Base-by-base conservation (phyloP, 495 filamentous ascomycete species). In the Staphylotrichum tortipilum region DNA sequence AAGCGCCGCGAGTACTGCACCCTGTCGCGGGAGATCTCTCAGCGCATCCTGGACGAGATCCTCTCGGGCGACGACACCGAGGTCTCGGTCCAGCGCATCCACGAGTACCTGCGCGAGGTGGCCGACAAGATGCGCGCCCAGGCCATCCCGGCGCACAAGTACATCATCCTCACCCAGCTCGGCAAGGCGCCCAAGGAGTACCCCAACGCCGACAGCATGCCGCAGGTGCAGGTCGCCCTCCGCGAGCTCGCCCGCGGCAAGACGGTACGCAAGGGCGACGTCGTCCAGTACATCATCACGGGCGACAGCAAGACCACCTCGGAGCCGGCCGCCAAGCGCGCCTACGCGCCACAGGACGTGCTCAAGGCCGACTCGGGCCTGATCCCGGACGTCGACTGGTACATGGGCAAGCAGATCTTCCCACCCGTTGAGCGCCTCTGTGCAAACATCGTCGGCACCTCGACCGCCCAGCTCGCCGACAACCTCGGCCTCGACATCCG, bases 391-490 rank as follows among this genome's bases (percentile, higher is more conserved):
- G 77, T 94, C 23, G 92, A 97, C 57, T 97, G 91, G 80, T 98
- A 98, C 66, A 80, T 98, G 28, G 81, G 88, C 68, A 98, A 98
- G 72, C 92, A 98, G 64, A 95, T 98, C 45, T 92, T 98, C 69
- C 92, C 92, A 6, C 92, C 94, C 2, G 94, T 98, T 47, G 92
- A 98, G 71, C 89, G 92, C 77, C 81, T 98, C 23, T 98, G 92
- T 64, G 94, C 89, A 38, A 94, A 92, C 34, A 95, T 98, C 52
- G 80, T 82, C 26, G 91, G 92, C 38, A 98, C 92, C 12, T 88
- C 94, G 57, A 81, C 89, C 33, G 74, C 85, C 7, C 84, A 88
- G 50, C 77, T 98, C 3, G 92, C 92, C 7, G 89, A 94, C 62
- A 94, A 90, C 59, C 79, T 98, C 26, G 92, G 92, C 28, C 82